phyloP scores from a whole-genome alignment of 495 filamentous ascomycete species.

The Penicillium egyptiacum region DNA sequence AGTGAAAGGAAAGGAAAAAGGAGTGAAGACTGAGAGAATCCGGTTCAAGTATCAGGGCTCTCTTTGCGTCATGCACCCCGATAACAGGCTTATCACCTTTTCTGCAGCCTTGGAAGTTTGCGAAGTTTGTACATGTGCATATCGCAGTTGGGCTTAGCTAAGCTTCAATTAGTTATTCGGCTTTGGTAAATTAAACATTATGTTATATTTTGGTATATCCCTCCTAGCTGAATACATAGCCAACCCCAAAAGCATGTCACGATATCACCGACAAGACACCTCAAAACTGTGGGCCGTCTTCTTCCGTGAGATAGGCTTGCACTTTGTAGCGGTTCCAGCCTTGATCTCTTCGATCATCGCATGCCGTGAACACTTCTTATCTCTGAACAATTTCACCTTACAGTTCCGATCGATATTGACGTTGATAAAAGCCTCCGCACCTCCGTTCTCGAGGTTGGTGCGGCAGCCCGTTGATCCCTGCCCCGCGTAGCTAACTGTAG shows the following conservation, averaged over 20 bases:
- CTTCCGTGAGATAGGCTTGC: conserved; percentile 2
- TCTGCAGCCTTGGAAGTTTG: background rate
- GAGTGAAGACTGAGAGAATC: background rate
- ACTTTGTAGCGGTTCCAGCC: background rate
- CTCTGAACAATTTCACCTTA: conserved; percentile 15
- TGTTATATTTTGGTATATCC: background rate
- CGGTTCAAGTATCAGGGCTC: conserved; percentile 5
- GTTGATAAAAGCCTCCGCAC: conserved; percentile 3
- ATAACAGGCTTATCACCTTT: background rate
- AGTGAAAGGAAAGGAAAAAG: background rate
- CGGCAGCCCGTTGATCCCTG: conserved; percentile 13
- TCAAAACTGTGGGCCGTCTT: conserved; percentile 17
- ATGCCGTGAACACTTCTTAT: conserved; percentile 13
- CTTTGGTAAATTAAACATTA: background rate
- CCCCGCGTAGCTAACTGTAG: conserved; percentile 4
- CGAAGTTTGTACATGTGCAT: background rate
- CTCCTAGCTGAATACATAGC: background rate
- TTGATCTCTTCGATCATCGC: conserved; percentile 9
- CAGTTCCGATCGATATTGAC: conserved; percentile 16
- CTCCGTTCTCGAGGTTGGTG: conserved; percentile 6
- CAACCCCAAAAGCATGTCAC: background rate
- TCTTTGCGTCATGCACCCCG: conserved; percentile 8
- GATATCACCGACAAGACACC: conserved; percentile 15
- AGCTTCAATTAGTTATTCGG: too few relatives aligned
- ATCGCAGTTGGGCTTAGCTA: background rate